These are phyloP conservation scores for Pseudogymnoascus destructans DNA, from an alignment of 2,329 filamentous ascomycete species.

Conservation along the genomic window DNA sequence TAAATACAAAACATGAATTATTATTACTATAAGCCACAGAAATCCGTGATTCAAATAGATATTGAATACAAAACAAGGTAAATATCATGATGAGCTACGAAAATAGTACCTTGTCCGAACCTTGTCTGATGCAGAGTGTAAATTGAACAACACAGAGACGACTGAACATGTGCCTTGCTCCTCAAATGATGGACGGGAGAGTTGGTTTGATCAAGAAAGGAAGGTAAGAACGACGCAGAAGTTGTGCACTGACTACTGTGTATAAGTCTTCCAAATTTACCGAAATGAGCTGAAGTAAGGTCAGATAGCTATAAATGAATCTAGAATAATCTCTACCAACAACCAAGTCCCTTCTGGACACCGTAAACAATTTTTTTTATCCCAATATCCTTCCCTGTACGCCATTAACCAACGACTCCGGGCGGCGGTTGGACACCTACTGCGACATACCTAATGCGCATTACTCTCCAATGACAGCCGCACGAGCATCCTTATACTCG, in stretches of 20 bases:
- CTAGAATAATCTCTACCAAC: neutral
- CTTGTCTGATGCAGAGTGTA: neutral
- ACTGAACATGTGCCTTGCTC: neutral
- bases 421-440: neutral
- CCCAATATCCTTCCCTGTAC: neutral
- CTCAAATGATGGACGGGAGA: neutral
- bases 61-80: too few relatives aligned
- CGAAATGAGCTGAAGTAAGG: neutral
- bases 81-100: neutral
- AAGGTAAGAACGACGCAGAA: neutral
- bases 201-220: neutral
- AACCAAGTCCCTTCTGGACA: neutral
- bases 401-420: conserved; percentile 1
- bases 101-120: neutral
- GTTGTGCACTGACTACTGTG: neutral
- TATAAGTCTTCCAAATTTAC: neutral
- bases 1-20: neutral
- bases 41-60: too few relatives aligned
- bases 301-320: neutral
- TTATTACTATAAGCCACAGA: neutral
- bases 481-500: conserved; percentile 55
- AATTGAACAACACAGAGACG: neutral
- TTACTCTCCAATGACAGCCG: conserved; percentile 35
- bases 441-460: neutral
- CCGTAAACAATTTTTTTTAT: neutral